Evolutionary conservation across 495 filamentous ascomycete species (phyloP), one percentile per base, ranked within the genome.

Genomic region (Penicillium paradoxum): DNA sequence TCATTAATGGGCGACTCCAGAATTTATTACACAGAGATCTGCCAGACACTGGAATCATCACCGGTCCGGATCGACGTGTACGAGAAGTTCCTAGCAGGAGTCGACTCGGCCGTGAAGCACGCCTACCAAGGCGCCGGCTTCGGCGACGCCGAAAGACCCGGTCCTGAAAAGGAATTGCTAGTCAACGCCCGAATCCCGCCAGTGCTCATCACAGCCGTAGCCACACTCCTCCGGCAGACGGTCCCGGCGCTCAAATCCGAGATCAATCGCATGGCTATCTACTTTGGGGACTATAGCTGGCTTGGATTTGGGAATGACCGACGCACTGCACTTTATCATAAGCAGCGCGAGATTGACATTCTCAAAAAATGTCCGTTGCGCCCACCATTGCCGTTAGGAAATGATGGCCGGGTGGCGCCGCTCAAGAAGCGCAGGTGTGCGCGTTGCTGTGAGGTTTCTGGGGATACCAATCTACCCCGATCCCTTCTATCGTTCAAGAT

Each of bases 261-360:
- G 25, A 69, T 80, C 39, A 68, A 80, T 43, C 70, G 72, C 40
- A 70, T 77, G 61, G 68, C 71, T 2, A 73, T 81, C 36, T 73
- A 76, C 41, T 62, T 79, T 44, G 64, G 66, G 8, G 76, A 81
- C 45, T 73, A 78, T 41, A 70, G 69, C 43, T 77, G 75, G 69
- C 62, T 81, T n/a, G 78, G 76, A 0, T 59, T 80, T 14, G 73
- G 69, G 3, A 50, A 65, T 34, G 75, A 81, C 50, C 32, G 54
- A 0, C 65, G 69, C 6, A 73, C 70, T 2, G 68, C 66, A 39
- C 44, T 62, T 21, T 77, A 72, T 47, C 66, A 73, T 1, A 58
- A 58, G 15, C 58, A 61, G 6, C 60, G 69, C 9, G 67, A 71
- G 4, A 63, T 79, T 1, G 77, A 80, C 52, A 69, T 73, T 29